Evolutionary conservation across 441 rosid species (phyloP).

Genomic region (Biscutella laevigata): DNA sequence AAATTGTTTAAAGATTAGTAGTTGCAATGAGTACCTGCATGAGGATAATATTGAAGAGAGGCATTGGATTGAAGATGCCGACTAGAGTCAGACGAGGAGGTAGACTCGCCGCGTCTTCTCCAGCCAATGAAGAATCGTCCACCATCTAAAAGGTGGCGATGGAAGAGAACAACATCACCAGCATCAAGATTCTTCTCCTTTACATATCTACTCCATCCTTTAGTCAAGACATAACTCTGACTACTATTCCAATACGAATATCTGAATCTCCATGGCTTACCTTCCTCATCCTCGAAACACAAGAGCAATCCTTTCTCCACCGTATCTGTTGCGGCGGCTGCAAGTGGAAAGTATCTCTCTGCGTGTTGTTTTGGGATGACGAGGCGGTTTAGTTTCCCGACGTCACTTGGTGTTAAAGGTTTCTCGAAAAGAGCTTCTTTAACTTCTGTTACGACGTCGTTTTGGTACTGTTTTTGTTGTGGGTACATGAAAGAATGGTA

Average conservation of each 20-base stretch:
- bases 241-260: constrained; percentile 99
- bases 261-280: constrained; percentile 78
- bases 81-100: constrained; percentile 29
- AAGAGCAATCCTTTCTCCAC: constrained; percentile 59
- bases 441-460: constrained; percentile 30
- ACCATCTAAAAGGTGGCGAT: constrained; percentile 51
- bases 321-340: constrained; percentile 40
- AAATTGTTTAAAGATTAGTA: too few species aligned
- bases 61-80: constrained; percentile 34
- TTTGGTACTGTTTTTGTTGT: constrained; percentile 27
- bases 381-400: constrained; percentile 92
- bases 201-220: constrained; percentile 95
- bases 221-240: constrained; percentile 87
- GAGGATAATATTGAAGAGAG: constrained; percentile 34
- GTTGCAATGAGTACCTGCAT: too few species aligned
- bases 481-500: constrained; percentile 36
- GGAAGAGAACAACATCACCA: constrained; percentile 71
- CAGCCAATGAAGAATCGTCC: constrained; percentile 70
- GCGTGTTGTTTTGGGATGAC: constrained; percentile 96
- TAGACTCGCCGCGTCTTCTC: constrained; percentile 46
- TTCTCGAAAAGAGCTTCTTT: constrained; percentile 71
- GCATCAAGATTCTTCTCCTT: constrained; percentile 90
- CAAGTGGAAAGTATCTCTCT: constrained; percentile 75
- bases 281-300: constrained; percentile 83
- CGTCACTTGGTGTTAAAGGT: constrained; percentile 84